phyloP scores from a whole-genome alignment of 169 alveolate species.

The Condylostoma magnum region DNA sequence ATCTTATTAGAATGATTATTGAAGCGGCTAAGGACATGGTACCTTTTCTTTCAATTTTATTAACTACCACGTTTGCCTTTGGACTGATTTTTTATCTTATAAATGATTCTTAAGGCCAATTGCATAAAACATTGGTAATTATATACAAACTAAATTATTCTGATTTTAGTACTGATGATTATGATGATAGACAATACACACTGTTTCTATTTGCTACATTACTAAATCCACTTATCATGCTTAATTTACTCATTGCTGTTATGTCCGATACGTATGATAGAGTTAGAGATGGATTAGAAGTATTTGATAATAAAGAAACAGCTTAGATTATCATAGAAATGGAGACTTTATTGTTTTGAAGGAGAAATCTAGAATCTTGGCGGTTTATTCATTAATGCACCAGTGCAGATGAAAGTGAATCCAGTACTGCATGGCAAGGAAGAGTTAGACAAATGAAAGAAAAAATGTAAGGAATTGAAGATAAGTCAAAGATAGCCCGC shows the following conservation, averaged over 20 bases:
- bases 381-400: too few relatives aligned
- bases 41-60: constrained; percentile 1
- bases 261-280: constrained; percentile 29
- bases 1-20: neutral
- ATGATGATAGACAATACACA: neutral
- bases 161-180: constrained; percentile 22
- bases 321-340: constrained; percentile 15
- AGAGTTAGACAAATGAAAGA: too few relatives aligned
- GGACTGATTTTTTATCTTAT: neutral
- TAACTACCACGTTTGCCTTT: constrained; percentile 16
- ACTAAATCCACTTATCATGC: constrained; percentile 20
- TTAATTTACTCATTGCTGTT: constrained; percentile 20
- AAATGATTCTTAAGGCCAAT: neutral
- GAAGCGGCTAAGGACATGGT: neutral
- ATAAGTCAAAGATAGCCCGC: too few relatives aligned
- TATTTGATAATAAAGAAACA: constrained; percentile 21
- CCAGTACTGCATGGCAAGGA: too few relatives aligned
- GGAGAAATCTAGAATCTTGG: too few relatives aligned
- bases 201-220: constrained; percentile 20
- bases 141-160: constrained; percentile 2
- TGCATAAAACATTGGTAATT: neutral
- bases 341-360: constrained; percentile 17
- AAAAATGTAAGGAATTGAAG: too few relatives aligned
- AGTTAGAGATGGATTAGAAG: constrained; percentile 9
- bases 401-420: too few relatives aligned